phyloP scores from a whole-genome alignment of 495 filamentous ascomycete species.

The Sordaria brevicollis region DNA sequence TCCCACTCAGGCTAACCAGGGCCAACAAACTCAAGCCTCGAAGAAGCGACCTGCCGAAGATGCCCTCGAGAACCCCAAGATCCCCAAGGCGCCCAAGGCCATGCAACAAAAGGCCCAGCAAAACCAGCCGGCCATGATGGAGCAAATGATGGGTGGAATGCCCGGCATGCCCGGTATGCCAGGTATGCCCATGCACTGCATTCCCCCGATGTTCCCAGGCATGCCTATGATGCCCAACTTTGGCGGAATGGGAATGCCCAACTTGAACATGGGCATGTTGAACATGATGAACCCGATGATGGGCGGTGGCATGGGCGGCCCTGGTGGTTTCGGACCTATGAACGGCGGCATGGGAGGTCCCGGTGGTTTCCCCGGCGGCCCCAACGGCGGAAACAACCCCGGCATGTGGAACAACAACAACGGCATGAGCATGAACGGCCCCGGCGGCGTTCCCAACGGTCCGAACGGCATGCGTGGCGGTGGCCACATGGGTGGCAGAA shows the following conservation, averaged over 20 bases:
- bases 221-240: constrained; percentile 22
- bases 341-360: constrained; percentile 38
- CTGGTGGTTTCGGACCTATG: constrained; percentile 31
- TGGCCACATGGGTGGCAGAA: constrained; percentile 2
- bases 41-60: constrained; percentile 83
- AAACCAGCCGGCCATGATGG: constrained; percentile 22
- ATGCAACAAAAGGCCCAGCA: constrained; percentile 41
- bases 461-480: constrained; percentile 37
- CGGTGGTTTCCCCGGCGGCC: constrained; percentile 31
- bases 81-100: constrained; percentile 49
- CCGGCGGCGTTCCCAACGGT: constrained; percentile 37
- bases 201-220: constrained; percentile 18
- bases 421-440: constrained; percentile 36
- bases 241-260: constrained; percentile 14
- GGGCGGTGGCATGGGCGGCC: constrained; percentile 31
- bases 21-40: constrained; percentile 20
- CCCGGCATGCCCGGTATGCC: constrained; percentile 29
- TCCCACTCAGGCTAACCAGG: neutral
- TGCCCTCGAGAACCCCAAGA: constrained; percentile 51
- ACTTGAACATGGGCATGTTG: constrained; percentile 28
- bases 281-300: constrained; percentile 47
- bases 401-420: constrained; percentile 28
- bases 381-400: constrained; percentile 1
- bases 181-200: constrained; percentile 25
- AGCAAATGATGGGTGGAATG: constrained; percentile 25